Conservation (phyloP, 1,284 basidiomycete species). For the Cutaneotrichosporon spelunceum region DNA sequence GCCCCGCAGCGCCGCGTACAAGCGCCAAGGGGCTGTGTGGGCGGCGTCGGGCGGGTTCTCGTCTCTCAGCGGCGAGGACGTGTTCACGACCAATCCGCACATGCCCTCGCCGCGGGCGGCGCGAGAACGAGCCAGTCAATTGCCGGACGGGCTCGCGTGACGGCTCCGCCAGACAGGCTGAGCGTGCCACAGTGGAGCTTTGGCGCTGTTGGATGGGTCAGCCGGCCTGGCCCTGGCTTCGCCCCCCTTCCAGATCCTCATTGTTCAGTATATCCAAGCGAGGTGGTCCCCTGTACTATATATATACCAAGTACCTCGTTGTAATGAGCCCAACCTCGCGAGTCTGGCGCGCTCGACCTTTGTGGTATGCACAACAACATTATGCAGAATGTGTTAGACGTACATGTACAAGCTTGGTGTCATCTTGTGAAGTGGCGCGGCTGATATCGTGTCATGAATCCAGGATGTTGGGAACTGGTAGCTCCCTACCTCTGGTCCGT, state of each 20-base stretch:
- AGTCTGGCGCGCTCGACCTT: not conserved
- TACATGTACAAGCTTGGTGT: not conserved
- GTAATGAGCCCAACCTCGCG: too few species aligned
- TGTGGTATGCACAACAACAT: not conserved
- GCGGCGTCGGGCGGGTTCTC: not conserved
- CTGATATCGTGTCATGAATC: not conserved
- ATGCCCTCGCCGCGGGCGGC: not conserved
- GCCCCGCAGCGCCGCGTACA: slow-evolving; percentile 2
- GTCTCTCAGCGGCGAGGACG: not conserved
- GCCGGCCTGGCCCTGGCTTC: too few species aligned
- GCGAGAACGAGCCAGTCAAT: not conserved
- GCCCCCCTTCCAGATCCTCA: too few species aligned
- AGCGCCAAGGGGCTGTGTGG: slow-evolving; percentile 8
- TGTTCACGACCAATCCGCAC: not conserved
- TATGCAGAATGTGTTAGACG: not conserved
- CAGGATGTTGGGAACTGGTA: not conserved
- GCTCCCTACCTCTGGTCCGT: not conserved
- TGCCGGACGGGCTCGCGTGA: not conserved
- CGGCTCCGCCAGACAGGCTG: not conserved
- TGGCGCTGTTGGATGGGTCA: too few species aligned
- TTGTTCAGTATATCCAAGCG: too few species aligned
- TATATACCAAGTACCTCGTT: too few species aligned
- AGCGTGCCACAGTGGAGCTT: not conserved
- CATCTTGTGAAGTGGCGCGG: not conserved
- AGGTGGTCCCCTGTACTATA: too few species aligned